Evolutionary conservation across 495 filamentous ascomycete species (phyloP).

Genomic region (Parmelia sp.): DNA sequence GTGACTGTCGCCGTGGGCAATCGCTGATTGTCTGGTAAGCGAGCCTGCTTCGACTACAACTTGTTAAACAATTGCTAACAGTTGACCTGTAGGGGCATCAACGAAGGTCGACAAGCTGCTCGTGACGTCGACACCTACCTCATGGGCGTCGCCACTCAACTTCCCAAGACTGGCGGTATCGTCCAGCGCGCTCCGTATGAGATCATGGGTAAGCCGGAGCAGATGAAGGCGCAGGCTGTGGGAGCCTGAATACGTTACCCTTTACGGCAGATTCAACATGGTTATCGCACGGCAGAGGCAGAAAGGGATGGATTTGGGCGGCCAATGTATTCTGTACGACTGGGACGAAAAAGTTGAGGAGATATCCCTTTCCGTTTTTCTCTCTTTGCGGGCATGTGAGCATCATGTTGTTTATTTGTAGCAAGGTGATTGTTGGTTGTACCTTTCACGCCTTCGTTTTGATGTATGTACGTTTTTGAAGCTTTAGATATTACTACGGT

Average conservation of each 20-base stretch:
- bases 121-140: conserved; percentile 92
- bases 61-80: conserved; percentile 1
- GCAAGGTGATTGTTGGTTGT: too few species aligned
- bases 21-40: conserved; percentile 96
- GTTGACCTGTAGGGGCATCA: conserved; percentile 84
- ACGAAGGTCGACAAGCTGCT: conserved; percentile 90
- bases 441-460: too few species aligned
- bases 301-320: not conserved
- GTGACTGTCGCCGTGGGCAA: conserved; percentile 94
- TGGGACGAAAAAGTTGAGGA: too few species aligned
- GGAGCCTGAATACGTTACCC: conserved; percentile 5
- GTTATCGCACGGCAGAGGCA: not conserved
- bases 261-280: too few species aligned
- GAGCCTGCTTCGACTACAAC: not conserved
- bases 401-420: too few species aligned
- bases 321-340: not conserved
- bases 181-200: conserved; percentile 74
- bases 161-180: conserved; percentile 94
- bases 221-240: conserved; percentile 26
- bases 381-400: too few species aligned
- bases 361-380: too few species aligned
- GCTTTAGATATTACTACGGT: too few species aligned
- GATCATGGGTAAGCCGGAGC: conserved; percentile 40
- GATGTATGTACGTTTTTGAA: too few species aligned
- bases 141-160: conserved; percentile 61